A percentile compares a stretch with the other conserved stretches of the same genome.
phyloP scores from a whole-genome alignment of 2,329 filamentous ascomycete genomes.

The Arthrocladium fulminans region DNA sequence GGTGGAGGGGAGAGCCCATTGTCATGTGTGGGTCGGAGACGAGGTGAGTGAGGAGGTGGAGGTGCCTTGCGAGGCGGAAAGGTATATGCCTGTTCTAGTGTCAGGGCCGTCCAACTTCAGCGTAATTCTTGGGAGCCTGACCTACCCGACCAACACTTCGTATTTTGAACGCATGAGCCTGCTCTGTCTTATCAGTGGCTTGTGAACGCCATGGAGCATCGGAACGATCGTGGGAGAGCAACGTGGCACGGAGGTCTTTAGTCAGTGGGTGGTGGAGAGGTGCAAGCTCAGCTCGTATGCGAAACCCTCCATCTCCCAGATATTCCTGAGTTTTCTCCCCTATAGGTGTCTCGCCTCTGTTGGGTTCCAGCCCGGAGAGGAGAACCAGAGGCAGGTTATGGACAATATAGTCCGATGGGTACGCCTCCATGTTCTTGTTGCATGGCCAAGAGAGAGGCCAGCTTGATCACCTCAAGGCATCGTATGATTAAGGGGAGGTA shows the following conservation, averaged over 20 bases:
- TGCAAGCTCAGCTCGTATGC: slow-evolving; percentile 63
- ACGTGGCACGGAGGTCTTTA: slow-evolving; percentile 55
- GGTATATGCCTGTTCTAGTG: slow-evolving; percentile 39
- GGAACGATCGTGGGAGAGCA: slow-evolving; percentile 57
- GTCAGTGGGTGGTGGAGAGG: slow-evolving; percentile 57
- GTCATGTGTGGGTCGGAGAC: slow-evolving; percentile 39
- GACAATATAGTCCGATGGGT: slow-evolving; percentile 60
- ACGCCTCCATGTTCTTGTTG: slow-evolving; percentile 36
- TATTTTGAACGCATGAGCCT: slow-evolving; percentile 54
- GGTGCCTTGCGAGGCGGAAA: slow-evolving; percentile 56
- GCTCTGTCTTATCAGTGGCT: slow-evolving; percentile 42
- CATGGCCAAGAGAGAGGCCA: slow-evolving; percentile 10
- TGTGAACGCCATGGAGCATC: slow-evolving; percentile 58
- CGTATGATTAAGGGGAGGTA: background rate
- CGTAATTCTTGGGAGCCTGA: slow-evolving; percentile 29
- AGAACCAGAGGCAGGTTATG: slow-evolving; percentile 81
- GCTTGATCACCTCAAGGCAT: background rate
- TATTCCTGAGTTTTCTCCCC: slow-evolving; percentile 2
- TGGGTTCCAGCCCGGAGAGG: slow-evolving; percentile 60
- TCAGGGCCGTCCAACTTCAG: slow-evolving; percentile 13
- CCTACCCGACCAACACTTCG: slow-evolving; percentile 72
- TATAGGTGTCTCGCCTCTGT: slow-evolving; percentile 38
- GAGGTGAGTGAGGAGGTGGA: slow-evolving; percentile 45
- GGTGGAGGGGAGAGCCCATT: slow-evolving; percentile 39
- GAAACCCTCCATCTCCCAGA: slow-evolving; percentile 48